Percentiles rank a stretch among this genome's conserved stretches.
phyloP scores from a whole-genome alignment of 257 asterid species.

The Solanum piurae region DNA sequence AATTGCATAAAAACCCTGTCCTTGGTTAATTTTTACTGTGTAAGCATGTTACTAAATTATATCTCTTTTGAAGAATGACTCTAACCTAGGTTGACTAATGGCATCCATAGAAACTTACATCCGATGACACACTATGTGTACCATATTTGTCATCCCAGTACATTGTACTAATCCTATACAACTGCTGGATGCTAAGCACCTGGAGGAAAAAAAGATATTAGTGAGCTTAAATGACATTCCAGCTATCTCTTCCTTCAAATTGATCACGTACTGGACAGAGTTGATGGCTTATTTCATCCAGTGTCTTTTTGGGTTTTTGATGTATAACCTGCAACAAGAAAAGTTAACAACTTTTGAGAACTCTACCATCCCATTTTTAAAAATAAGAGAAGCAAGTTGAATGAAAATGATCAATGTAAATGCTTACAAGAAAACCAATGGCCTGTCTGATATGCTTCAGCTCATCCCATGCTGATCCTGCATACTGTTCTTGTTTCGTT shows the following conservation, averaged over 20 bases:
- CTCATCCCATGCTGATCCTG: conserved; percentile 97
- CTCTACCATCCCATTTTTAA: neutral
- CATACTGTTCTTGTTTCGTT: conserved; percentile 52
- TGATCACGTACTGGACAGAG: conserved; percentile 74
- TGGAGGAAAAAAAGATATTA: conserved; percentile 14
- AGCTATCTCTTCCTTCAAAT: neutral
- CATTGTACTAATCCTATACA: conserved; percentile 95
- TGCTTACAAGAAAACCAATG: conserved; percentile 79
- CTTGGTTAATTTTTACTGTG: neutral
- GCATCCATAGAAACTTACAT: conserved; percentile 57
- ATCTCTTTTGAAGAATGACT: conserved; percentile 22
- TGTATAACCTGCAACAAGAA: conserved; percentile 60
- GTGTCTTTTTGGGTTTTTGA: conserved; percentile 87
- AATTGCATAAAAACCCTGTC: neutral
- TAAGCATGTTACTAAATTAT: neutral
- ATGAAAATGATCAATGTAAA: neutral
- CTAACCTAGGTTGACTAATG: conserved; percentile 24
- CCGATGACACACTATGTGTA: conserved; percentile 85
- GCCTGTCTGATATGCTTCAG: conserved; percentile 98
- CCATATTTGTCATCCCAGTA: conserved; percentile 99
- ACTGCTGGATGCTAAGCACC: conserved; percentile 94
- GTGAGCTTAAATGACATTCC: neutral
- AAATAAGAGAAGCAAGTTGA: neutral
- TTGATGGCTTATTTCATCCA: conserved; percentile 78
- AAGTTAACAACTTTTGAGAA: neutral